These are phyloP conservation scores for Backusella tarrabulga DNA, from an alignment of 192 early-diverging fungal genomes.

Conservation along the genomic window DNA sequence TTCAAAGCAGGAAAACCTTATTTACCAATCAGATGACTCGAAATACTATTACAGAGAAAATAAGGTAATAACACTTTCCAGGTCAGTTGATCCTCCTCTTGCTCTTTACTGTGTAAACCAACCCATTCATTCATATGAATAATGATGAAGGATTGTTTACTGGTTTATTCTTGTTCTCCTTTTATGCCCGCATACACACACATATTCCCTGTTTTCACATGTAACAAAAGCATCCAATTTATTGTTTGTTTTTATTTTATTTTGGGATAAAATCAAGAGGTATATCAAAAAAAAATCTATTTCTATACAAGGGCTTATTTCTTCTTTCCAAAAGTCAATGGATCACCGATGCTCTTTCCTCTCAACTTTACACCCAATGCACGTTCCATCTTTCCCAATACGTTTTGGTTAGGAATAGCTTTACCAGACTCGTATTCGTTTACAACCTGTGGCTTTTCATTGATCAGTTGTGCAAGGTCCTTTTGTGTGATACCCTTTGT, in stretches of 20 bases:
- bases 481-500: constrained; percentile 84
- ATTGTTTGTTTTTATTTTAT: not conserved
- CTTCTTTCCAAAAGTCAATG: constrained; percentile 51
- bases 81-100: too few relatives aligned
- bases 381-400: constrained; percentile 87
- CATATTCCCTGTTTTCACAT: not conserved
- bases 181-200: not conserved
- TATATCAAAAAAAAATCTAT: not conserved
- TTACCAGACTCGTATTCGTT: constrained; percentile 89
- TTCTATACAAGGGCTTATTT: constrained; percentile 9
- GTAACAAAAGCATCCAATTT: not conserved
- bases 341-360: constrained; percentile 70
- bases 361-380: constrained; percentile 85
- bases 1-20: not conserved
- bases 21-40: constrained; percentile 1
- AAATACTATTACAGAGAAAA: not conserved
- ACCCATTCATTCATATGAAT: too few relatives aligned
- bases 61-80: not conserved
- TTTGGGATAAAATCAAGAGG: not conserved
- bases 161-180: not conserved
- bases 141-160: too few relatives aligned
- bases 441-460: constrained; percentile 88
- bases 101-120: too few relatives aligned
- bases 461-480: constrained; percentile 84
- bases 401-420: constrained; percentile 88